Base-by-base conservation (phyloP, 2,329 filamentous ascomycete genomes). In the Phyllosticta capitalensis region DNA sequence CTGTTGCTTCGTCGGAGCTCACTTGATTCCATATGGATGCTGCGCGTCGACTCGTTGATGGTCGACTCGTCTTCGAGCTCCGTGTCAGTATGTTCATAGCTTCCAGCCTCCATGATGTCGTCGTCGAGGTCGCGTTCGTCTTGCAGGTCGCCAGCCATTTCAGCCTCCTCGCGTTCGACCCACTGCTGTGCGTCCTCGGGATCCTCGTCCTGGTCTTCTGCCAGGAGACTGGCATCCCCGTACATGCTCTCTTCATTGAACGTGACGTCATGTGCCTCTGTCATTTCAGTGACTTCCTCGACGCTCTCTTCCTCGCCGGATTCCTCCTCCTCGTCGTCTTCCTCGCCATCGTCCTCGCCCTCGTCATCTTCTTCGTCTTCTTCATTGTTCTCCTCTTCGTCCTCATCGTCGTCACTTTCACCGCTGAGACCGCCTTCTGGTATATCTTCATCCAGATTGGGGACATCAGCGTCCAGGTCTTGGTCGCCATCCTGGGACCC, bases 11-110 rank as follows among this genome's bases (percentile, higher is more conserved):
- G 33, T 19, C 33, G 52, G 20, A 61, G n/a, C 38, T 58, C 51
- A 45, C 38, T 45, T 4, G 38, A 45, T n/a, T 45, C 38, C 14
- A 45, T n/a, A n/a, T n/a, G 38, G 38, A 45, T 45, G 14, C 38
- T 45, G 17, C 14, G 38, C 14, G 14, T n/a, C 5, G 38, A 45
- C 38, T 45, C 38, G 19, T 63, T 67, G 64, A 65, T 64, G 26
- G 63, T 68, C 53, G 63, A 65, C 26, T 65, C 66, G 61, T 78
- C 76, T 56, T 79, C 76, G 0, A 76, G 64, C 62, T 81, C 78
- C 12, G 79, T 80, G 63, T 81, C 79, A 2, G 79, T 81, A 63
- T 81, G 79, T 65, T 81, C 75, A 63, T 81, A 81, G 63, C 74
- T 77, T 14, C 58, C 79, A 4, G 78, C 78, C 63, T 81, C 79